These are phyloP conservation scores for Pythium aquatile DNA, from an alignment of 352 stramenopile species.

Conservation along the genomic window DNA sequence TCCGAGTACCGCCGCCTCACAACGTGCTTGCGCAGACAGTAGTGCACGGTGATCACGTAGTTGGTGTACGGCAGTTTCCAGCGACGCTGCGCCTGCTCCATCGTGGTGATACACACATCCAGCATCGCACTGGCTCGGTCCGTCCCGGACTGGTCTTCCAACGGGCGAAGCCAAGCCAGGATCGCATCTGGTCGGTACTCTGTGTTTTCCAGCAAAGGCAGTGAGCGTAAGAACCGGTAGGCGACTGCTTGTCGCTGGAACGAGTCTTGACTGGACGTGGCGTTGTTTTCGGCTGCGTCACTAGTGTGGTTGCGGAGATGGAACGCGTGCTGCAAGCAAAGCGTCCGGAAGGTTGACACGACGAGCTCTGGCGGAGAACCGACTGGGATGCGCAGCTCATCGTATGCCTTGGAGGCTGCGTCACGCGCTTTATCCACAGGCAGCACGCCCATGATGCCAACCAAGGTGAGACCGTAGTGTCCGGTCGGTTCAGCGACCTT, in stretches of 20 bases:
- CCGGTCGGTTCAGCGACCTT: slow-evolving; percentile 3
- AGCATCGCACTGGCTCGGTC: slow-evolving; percentile 58
- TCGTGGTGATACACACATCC: slow-evolving; percentile 54
- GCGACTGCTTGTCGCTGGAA: slow-evolving; percentile 66
- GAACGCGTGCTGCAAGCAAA: slow-evolving; percentile 47
- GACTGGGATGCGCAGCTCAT: slow-evolving; percentile 53
- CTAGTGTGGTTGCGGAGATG: slow-evolving; percentile 12
- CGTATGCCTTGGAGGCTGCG: slow-evolving; percentile 42
- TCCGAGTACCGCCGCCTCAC: slow-evolving; percentile 67
- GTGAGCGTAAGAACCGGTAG: slow-evolving; percentile 59
- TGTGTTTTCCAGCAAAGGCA: slow-evolving; percentile 41
- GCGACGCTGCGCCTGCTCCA: slow-evolving; percentile 58
- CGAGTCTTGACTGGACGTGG: slow-evolving; percentile 10
- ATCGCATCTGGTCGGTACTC: slow-evolving; percentile 38
- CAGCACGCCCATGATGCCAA: slow-evolving; percentile 24
- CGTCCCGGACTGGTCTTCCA: slow-evolving; percentile 27
- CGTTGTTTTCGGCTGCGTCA: slow-evolving; percentile 1
- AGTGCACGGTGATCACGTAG: slow-evolving; percentile 72
- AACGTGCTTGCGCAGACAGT: slow-evolving; percentile 64
- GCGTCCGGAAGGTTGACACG: slow-evolving; percentile 41
- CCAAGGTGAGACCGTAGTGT: neutral
- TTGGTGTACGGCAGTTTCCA: slow-evolving; percentile 67
- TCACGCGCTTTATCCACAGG: slow-evolving; percentile 31
- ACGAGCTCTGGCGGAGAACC: slow-evolving; percentile 51
- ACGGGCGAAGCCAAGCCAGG: slow-evolving; percentile 40